Evolutionary conservation across 306 rosid genomes (phyloP).

Genomic region (Trifolium dubium): DNA sequence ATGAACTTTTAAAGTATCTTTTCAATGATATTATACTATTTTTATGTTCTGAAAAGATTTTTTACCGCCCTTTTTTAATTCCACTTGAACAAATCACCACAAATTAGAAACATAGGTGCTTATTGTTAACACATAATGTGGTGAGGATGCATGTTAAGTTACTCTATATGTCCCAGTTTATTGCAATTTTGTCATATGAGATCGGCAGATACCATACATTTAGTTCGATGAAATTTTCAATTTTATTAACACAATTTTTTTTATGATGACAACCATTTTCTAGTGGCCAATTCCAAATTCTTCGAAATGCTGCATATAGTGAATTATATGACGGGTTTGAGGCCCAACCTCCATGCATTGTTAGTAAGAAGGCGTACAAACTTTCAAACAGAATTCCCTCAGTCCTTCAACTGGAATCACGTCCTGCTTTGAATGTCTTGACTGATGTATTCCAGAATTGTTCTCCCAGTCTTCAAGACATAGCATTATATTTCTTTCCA

Average conservation of each 20-base stretch:
- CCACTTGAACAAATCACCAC: neutral
- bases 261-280: slow-evolving; percentile 38
- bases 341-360: slow-evolving; percentile 66
- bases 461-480: slow-evolving; percentile 59
- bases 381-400: slow-evolving; percentile 61
- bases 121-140: neutral
- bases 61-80: neutral
- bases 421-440: slow-evolving; percentile 50
- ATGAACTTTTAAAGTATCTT: neutral
- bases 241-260: slow-evolving; percentile 29
- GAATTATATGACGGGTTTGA: slow-evolving; percentile 55
- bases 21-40: slow-evolving; percentile 1
- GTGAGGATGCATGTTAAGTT: neutral
- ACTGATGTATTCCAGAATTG: slow-evolving; percentile 51
- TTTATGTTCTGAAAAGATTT: neutral
- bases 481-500: slow-evolving; percentile 76
- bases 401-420: slow-evolving; percentile 51
- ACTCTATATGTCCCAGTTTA: neutral
- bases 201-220: slow-evolving; percentile 23
- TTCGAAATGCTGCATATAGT: slow-evolving; percentile 25
- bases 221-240: slow-evolving; percentile 1
- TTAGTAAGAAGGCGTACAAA: slow-evolving; percentile 52
- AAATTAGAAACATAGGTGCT: slow-evolving; percentile 3
- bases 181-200: slow-evolving; percentile 16
- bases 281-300: slow-evolving; percentile 68